A percentile compares a stretch with the other conserved stretches of the same genome.
Conservation (phyloP, 108 stramenopile species). For the Asterionellopsis glacialis region DNA sequence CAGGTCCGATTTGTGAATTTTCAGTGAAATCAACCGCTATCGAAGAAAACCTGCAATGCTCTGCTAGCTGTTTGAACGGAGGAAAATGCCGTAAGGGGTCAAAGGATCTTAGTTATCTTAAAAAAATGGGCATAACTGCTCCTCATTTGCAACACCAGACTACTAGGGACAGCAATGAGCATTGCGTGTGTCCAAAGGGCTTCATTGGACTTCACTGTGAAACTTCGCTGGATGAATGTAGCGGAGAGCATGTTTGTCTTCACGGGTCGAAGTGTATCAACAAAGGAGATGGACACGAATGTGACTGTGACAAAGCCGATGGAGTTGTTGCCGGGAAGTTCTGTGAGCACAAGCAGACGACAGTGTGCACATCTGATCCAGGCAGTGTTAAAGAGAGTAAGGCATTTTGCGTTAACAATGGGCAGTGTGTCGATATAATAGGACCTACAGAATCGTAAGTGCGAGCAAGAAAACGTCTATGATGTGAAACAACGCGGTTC, state of each 20-base stretch:
- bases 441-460: slow-evolving; percentile 1
- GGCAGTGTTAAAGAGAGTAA: neutral
- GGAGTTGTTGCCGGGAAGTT: slow-evolving; percentile 21
- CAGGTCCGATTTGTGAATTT: slow-evolving; percentile 10
- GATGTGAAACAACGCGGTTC: neutral
- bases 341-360: slow-evolving; percentile 35
- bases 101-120: neutral
- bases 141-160: neutral
- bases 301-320: slow-evolving; percentile 41
- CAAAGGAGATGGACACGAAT: slow-evolving; percentile 12
- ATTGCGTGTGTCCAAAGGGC: slow-evolving; percentile 44
- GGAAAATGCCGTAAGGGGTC: slow-evolving; percentile 8
- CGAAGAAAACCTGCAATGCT: neutral
- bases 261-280: slow-evolving; percentile 41
- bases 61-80: neutral
- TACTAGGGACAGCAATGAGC: slow-evolving; percentile 27
- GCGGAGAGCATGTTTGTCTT: slow-evolving; percentile 45
- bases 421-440: slow-evolving; percentile 10
- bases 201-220: slow-evolving; percentile 46
- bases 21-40: neutral
- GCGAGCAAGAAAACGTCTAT: neutral
- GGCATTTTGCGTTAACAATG: slow-evolving; percentile 30
- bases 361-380: slow-evolving; percentile 7
- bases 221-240: slow-evolving; percentile 41
- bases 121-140: slow-evolving; percentile 1